Conservation (phyloP, 2,329 filamentous ascomycete genomes). For the Teratosphaeriaceae sp. region DNA sequence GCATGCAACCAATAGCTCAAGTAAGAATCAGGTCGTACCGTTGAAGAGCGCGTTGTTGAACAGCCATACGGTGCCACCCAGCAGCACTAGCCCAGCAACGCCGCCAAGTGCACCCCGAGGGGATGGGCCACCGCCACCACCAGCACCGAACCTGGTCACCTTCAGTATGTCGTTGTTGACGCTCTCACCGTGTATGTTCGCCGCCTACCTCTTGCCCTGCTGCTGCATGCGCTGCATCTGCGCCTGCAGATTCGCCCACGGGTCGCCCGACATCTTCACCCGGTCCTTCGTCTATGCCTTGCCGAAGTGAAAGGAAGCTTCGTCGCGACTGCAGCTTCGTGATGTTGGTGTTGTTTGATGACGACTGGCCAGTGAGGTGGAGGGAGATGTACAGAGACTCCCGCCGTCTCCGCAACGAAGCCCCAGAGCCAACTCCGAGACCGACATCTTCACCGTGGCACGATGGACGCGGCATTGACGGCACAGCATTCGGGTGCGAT, state of each 20-base stretch:
- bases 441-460: not conserved
- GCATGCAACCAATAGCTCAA: too few species aligned
- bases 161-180: slow-evolving; percentile 12
- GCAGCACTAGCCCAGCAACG: slow-evolving; percentile 46
- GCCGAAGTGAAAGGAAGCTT: too few species aligned
- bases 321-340: too few species aligned
- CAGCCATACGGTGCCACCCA: slow-evolving; percentile 49
- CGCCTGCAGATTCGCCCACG: slow-evolving; percentile 59
- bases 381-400: too few species aligned
- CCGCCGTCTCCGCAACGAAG: too few species aligned
- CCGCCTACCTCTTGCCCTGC: slow-evolving; percentile 39
- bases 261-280: slow-evolving; percentile 45
- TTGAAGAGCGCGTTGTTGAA: slow-evolving; percentile 63
- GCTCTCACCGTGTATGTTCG: too few species aligned
- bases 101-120: slow-evolving; percentile 50
- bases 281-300: too few species aligned
- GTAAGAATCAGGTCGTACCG: slow-evolving; percentile 46
- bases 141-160: slow-evolving; percentile 38
- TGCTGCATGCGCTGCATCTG: slow-evolving; percentile 46
- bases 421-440: too few species aligned
- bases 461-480: slow-evolving; percentile 10
- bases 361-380: too few species aligned
- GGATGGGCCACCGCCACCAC: slow-evolving; percentile 39
- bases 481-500: slow-evolving; percentile 29
- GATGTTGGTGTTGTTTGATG: too few species aligned